Evolutionary conservation across 106 monocot species (phyloP).

Genomic region (Dioscorea alata): DNA sequence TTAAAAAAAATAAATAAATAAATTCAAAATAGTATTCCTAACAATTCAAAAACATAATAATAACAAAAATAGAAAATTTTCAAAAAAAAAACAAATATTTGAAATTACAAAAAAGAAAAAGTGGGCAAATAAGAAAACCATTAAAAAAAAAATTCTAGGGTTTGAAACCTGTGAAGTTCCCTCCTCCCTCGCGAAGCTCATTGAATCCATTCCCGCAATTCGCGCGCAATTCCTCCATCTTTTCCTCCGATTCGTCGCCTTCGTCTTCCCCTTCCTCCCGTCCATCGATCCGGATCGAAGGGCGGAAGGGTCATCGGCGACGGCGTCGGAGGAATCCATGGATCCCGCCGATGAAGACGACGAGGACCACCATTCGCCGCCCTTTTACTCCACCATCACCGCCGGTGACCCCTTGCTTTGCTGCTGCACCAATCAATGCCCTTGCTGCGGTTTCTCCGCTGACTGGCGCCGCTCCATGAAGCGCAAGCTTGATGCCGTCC

Average conservation of each 20-base stretch:
- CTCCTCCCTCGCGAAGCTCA: background rate
- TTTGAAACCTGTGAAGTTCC: background rate
- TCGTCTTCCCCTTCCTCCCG: background rate
- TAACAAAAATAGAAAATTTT: background rate
- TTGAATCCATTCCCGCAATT: too few relatives aligned
- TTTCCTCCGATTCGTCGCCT: background rate
- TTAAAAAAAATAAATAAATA: background rate
- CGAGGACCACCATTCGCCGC: background rate
- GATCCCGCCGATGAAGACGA: background rate
- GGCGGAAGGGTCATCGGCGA: background rate
- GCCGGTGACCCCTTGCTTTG: background rate
- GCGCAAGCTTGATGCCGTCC: background rate
- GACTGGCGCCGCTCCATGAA: background rate
- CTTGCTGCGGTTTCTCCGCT: background rate
- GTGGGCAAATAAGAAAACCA: background rate
- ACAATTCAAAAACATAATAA: background rate
- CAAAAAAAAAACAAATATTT: too few relatives aligned
- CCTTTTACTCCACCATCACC: too few relatives aligned
- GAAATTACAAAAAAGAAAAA: background rate
- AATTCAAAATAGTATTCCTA: background rate
- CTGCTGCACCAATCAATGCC: slow-evolving; percentile 5
- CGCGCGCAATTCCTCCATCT: too few relatives aligned
- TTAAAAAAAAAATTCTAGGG: background rate
- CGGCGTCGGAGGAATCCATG: background rate
- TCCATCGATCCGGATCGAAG: background rate